Base-by-base conservation (phyloP, 371 early-diverging fungal species). In the Actinomucor elegans region DNA sequence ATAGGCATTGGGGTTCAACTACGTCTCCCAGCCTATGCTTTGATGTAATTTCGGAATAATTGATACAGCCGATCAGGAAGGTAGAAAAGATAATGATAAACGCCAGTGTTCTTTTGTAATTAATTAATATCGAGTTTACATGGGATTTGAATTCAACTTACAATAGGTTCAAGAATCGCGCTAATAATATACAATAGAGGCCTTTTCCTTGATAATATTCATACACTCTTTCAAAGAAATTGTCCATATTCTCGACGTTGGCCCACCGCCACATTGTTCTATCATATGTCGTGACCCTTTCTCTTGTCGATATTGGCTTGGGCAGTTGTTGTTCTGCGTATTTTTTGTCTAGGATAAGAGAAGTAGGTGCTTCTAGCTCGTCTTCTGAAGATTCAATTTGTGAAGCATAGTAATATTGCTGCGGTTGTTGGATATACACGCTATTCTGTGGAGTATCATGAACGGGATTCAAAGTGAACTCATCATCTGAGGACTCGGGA, bases 31-130 rank as follows among this genome's bases (percentile, higher is more conserved):
- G 71, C 38, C 67, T 63, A 51, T 84, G 80, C 36, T 83, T 81
- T 32, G 79, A 69, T 20, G 84, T 83, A 20, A 96, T 78, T 48
- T 83, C 79, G 7, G 87, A 68, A 60, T 94, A 92, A 66, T 97
- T 90, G 31, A 98, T 77, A 71, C 99, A 97, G 5, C 88, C 86
- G 41, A 90, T 66, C 18, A 95, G 68, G 69, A 97, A 97, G 0
- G 90, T 90, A 11, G 94, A 81, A 66, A 97, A 93, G 31, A 66
- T 62, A 42, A 96, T 86, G 17, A 95, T 88, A 77, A 98, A 96
- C 2, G 86, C 91, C 32, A 92, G 69, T 14, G 85, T 87, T 18
- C 91, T 91, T 58, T 5, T 34, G n/a, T n/a, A n/a, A n/a, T n/a
- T n/a, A n/a, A n/a, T n/a, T n/a, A n/a, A n/a, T n/a, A n/a, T n/a